These are phyloP conservation scores for Dictyostelium capitatum DNA, from an alignment of 78 protist species.

Conservation along the genomic window DNA sequence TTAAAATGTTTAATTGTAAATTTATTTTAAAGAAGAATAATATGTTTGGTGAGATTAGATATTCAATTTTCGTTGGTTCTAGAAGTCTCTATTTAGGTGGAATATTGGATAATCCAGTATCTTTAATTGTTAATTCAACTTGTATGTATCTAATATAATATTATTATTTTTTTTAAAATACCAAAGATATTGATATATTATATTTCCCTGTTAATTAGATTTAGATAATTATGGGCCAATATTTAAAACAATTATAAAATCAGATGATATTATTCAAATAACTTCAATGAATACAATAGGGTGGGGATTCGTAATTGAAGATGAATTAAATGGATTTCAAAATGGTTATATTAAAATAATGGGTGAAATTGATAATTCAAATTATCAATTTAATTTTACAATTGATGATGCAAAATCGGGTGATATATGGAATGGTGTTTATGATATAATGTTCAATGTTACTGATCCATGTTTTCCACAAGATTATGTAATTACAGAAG, in stretches of 20 bases:
- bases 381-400: conserved; percentile 1
- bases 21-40: background rate
- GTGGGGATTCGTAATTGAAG: conserved; percentile 3
- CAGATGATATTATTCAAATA: too few species aligned
- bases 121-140: background rate
- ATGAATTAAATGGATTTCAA: conserved; percentile 3
- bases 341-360: conserved; percentile 6
- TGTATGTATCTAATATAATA: background rate
- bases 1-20: background rate
- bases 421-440: background rate
- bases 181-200: background rate
- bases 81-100: too few species aligned
- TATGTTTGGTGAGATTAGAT: background rate
- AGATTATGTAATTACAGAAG: background rate
- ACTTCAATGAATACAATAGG: background rate
- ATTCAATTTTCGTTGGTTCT: background rate
- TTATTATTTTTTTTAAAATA: too few species aligned
- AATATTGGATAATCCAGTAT: too few species aligned
- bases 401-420: background rate
- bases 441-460: background rate
- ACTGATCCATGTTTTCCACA: background rate
- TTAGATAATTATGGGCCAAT: background rate
- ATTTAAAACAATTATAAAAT: background rate
- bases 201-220: background rate
- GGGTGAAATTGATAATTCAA: background rate